These are phyloP conservation scores for Teunomyces barrocoloradensis DNA, from an alignment of 805 yeast genomes.

Conservation along the genomic window DNA sequence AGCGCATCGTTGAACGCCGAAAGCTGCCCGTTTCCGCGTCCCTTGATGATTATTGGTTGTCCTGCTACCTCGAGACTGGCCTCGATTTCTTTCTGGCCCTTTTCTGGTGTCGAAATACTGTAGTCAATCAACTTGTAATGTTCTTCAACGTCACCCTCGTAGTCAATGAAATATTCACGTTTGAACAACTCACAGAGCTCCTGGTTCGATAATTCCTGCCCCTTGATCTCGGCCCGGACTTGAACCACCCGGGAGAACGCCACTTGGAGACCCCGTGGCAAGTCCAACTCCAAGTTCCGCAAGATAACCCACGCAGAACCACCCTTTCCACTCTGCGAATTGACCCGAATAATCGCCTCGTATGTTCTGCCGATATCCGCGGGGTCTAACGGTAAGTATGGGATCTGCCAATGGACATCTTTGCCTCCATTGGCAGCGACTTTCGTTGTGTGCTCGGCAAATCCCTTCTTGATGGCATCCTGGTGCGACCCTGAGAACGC, in stretches of 20 bases:
- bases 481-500: conserved; percentile 87
- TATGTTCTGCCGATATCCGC: conserved; percentile 83
- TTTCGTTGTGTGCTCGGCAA: conserved; percentile 46
- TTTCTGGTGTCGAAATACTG: conserved; percentile 41
- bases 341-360: conserved; percentile 87
- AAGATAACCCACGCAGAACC: conserved; percentile 88
- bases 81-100: conserved; percentile 42
- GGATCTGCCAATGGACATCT: conserved; percentile 61
- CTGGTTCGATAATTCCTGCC: conserved; percentile 63
- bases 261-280: conserved; percentile 78
- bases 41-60: conserved; percentile 40
- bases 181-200: conserved; percentile 70
- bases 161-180: conserved; percentile 49
- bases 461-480: conserved; percentile 86
- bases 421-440: conserved; percentile 32
- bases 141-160: conserved; percentile 26
- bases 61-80: conserved; percentile 52
- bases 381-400: conserved; percentile 83
- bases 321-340: conserved; percentile 86
- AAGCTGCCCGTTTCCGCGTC: conserved; percentile 80
- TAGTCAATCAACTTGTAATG: conserved; percentile 45
- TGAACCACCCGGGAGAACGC: conserved; percentile 74
- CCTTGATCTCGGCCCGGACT: conserved; percentile 62
- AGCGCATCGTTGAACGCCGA: conserved; percentile 71
- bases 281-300: conserved; percentile 70